Base-by-base conservation (phyloP, 352 stramenopile species). In the Pythium utonaiense region DNA sequence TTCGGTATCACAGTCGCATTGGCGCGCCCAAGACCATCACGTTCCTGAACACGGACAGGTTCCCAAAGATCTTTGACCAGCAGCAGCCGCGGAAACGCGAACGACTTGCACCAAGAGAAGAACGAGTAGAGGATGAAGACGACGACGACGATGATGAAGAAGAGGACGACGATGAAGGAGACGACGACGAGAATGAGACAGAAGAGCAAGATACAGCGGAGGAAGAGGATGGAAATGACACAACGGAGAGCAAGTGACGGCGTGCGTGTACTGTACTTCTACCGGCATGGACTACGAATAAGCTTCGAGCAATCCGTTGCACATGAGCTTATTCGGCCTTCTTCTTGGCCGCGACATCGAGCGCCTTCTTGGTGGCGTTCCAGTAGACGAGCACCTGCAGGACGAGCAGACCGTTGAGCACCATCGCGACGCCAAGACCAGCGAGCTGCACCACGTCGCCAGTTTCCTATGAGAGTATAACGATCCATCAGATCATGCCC, bases 311-410 rank as follows among this genome's bases (percentile, higher is more conserved):
- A n/a, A n/a, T n/a, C n/a, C n/a, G 62, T 56, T 7, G 44, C 19
- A 47, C 28, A 33, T 10, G 28, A 33, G 6, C 22, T 48, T 88
- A 93, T 52, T 88, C 45, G 14, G 67, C 70, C 64, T 93, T 93
- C 66, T 91, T 91, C 75, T 87, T 83, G 56, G 74, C 64, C 13
- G 79, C 72, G 38, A 70, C 51, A 0, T 74, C 67, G 3, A 95
- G 69, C 13, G 71, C 86, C 63, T 87, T 87, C 66, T 87, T 90
- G 6, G 86, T 95, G 40, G 83, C 82, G 27, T 74, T 70, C 83
- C 86, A 93, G 72, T 92, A 93, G 53, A 91, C 50, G 48, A 93
- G 60, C 30, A 93, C 81, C 42, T 95, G 86, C 16, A 90, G 60
- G 50, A 95, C 80, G 14, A 95, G 69, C 57, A 77, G 83, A 19